phyloP scores from a whole-genome alignment of 305 asterid species.

The Solanum hybrid region DNA sequence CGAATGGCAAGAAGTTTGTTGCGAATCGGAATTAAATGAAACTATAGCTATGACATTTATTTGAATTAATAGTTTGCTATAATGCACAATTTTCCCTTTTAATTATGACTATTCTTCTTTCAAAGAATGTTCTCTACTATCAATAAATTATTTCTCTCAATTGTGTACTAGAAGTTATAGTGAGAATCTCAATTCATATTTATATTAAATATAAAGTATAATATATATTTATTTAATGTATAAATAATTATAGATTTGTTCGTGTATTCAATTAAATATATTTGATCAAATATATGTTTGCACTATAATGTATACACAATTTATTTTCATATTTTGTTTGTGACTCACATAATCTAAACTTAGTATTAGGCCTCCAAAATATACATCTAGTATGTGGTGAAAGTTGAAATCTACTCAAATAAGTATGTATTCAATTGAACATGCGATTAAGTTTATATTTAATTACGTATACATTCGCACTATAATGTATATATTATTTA shows the following conservation, averaged over 20 bases:
- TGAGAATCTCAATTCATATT: neutral
- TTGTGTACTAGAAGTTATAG: neutral
- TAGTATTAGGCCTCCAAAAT: neutral
- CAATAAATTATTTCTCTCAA: neutral
- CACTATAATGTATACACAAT: neutral
- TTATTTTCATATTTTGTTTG: neutral
- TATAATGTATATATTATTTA: neutral
- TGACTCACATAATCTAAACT: neutral
- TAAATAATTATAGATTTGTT: neutral
- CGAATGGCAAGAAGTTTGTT: neutral
- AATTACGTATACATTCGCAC: neutral
- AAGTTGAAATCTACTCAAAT: neutral
- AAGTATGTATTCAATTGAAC: neutral
- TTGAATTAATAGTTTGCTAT: neutral
- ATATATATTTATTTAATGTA: too few species aligned
- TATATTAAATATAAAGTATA: too few species aligned
- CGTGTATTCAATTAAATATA: neutral
- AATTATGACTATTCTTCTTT: neutral
- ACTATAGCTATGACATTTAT: too few species aligned
- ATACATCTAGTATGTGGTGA: neutral
- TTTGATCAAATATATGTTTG: neutral
- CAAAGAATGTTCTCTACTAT: neutral
- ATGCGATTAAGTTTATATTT: neutral
- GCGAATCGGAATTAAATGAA: too few species aligned
- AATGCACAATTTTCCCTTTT: neutral